Conservation (phyloP, 140 eudicot genomes). For the Oenanthe javanica region DNA sequence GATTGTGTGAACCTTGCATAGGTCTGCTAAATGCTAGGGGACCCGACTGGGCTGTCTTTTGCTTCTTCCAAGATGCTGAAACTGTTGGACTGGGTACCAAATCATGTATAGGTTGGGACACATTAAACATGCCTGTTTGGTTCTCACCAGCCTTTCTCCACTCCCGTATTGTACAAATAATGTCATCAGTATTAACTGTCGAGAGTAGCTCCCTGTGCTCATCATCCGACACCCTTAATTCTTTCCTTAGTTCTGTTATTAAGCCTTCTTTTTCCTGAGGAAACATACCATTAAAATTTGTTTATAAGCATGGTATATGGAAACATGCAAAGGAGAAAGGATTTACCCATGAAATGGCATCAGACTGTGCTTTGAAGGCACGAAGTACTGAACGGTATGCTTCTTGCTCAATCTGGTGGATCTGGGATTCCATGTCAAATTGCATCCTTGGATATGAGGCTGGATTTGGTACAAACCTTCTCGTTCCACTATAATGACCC, state of each 20-base stretch:
- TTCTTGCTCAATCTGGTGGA: constrained; percentile 85
- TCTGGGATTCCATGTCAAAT: constrained; percentile 80
- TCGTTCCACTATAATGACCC: constrained; percentile 27
- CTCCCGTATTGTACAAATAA: constrained; percentile 80
- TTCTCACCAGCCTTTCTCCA: constrained; percentile 82
- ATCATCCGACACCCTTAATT: constrained; percentile 94
- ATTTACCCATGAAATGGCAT: constrained; percentile 94
- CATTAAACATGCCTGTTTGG: constrained; percentile 45
- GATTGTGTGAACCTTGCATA: constrained; percentile 41
- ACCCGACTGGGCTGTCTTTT: constrained; percentile 44
- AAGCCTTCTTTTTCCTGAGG: constrained; percentile 91
- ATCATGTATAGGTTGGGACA: constrained; percentile 65
- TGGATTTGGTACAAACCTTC: constrained; percentile 25
- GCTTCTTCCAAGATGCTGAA: constrained; percentile 85
- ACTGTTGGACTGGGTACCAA: constrained; percentile 64
- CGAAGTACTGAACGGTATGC: constrained; percentile 89
- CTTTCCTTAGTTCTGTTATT: constrained; percentile 96
- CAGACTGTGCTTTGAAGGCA: constrained; percentile 98
- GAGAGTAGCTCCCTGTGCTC: constrained; percentile 92
- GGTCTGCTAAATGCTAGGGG: constrained; percentile 30
- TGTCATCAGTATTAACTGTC: constrained; percentile 76
- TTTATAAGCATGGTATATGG: neutral
- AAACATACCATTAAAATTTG: constrained; percentile 12
- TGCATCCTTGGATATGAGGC: constrained; percentile 53
- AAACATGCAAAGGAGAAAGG: constrained; percentile 10